phyloP scores from a whole-genome alignment of 345 rosid genomes.

The Aurinia saxatilis region DNA sequence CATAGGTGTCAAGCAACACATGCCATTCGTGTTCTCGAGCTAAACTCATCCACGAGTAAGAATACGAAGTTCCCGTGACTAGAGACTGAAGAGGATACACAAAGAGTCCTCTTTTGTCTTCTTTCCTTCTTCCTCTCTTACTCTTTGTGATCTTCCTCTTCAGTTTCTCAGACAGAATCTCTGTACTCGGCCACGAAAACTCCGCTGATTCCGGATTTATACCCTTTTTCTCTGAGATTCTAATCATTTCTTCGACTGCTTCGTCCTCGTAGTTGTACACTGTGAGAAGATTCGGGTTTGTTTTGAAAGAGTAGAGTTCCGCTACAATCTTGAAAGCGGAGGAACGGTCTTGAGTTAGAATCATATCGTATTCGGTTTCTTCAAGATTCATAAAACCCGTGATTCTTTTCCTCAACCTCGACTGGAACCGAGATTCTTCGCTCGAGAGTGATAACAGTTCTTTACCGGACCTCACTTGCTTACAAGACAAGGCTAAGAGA shows the following conservation, averaged over 20 bases:
- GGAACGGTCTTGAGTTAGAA: slow-evolving; percentile 59
- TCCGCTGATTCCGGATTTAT: slow-evolving; percentile 46
- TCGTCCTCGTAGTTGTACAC: slow-evolving; percentile 74
- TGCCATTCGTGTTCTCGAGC: slow-evolving; percentile 81
- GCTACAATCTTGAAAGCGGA: slow-evolving; percentile 77
- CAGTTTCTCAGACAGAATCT: slow-evolving; percentile 40
- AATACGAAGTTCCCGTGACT: slow-evolving; percentile 61
- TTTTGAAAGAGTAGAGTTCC: slow-evolving; percentile 58
- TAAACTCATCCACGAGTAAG: slow-evolving; percentile 72
- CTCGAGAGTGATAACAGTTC: slow-evolving; percentile 29
- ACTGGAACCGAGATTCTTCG: slow-evolving; percentile 45
- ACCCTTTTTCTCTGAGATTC: slow-evolving; percentile 54
- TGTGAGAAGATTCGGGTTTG: slow-evolving; percentile 47
- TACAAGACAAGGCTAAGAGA: slow-evolving; percentile 44
- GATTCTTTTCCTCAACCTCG: slow-evolving; percentile 42
- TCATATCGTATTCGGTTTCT: slow-evolving; percentile 58
- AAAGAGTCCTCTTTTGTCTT: slow-evolving; percentile 49
- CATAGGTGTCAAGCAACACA: slow-evolving; percentile 71
- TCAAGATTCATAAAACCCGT: slow-evolving; percentile 67
- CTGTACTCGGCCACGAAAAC: slow-evolving; percentile 61
- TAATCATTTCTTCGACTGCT: slow-evolving; percentile 50
- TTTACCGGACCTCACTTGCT: slow-evolving; percentile 36
- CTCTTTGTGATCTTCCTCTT: slow-evolving; percentile 37
- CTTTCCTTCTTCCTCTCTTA: slow-evolving; percentile 31
- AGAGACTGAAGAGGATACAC: slow-evolving; percentile 81